Evolutionary conservation across 2,329 filamentous ascomycete species (phyloP), one percentile per base, ranked within the genome.

Genomic region (Talaromyces sp.): DNA sequence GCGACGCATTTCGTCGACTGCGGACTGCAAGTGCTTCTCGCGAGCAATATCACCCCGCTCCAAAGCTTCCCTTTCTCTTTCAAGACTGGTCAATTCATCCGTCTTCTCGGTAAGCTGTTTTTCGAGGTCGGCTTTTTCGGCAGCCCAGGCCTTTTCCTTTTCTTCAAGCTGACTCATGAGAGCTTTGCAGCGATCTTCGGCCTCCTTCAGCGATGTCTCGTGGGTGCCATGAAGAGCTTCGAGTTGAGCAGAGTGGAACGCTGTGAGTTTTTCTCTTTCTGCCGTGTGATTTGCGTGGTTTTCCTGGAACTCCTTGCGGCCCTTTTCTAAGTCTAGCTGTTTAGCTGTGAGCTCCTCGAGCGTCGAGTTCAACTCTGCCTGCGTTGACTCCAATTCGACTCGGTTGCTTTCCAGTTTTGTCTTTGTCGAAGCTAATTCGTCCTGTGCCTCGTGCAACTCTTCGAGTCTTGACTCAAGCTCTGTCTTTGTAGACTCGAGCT

Each of bases 21-120:
- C 71, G 58, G 72, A 74, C 58, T 80, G 78, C 35, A 78, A 73
- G 64, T 80, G 77, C 51, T 77, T 75, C 64, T 78, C 77, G 60
- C 79, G 77, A 58, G 77, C 68, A 57, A 79, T 69, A 62, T 79
- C 76, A 61, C 80, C 75, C 57, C 76, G 77, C 63, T 80, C 77
- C 65, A 79, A 69, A 63, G 69, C 70, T 41, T 73, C 72, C 63
- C 73, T 76, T 62, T 78, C 73, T 62, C 79, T 76, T 62, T 81
- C 75, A 55, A 77, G 72, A 60, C 72, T 75, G n/a, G 74, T 69
- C 41, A 77, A 64, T 50, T 73, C 73, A 35, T 76, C 72, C 55
- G 75, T 72, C 58, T 72, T 79, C 49, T 76, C 73, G 54, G 80
- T 73, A 52, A 81, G 69, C 58, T 71, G 69, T 49, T 64, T 65